Base-by-base conservation (phyloP, 1,284 basidiomycete genomes). In the Cryptococcus maquisensis region DNA sequence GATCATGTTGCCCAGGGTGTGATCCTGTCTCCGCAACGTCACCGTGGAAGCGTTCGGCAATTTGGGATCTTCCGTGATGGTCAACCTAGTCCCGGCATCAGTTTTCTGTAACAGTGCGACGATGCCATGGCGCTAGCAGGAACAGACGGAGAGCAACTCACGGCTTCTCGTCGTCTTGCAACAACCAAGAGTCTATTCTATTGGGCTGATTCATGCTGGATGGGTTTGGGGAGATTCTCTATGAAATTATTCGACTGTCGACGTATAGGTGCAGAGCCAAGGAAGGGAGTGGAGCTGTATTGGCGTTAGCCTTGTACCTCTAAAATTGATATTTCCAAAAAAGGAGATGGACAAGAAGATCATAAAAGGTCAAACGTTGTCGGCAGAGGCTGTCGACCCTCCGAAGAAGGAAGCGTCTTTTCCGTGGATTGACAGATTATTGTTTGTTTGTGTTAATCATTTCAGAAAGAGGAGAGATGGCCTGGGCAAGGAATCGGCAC, bases 11-110 rank as follows among this genome's bases (percentile, higher is more conserved):
- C 86, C 95, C 9, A 98, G 79, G 0, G 96, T 98, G 70, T 98
- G 96, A 72, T 98, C 96, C 73, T 98, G 93, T 79, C 97, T 97
- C 62, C 92, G 83, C 64, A 98, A 82, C 65, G 90, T 88, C 62
- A 98, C 83, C 0, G 93, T 96, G 15, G 93, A 93, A 0, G 95
- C 93, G 69, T 98, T 97, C 1, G 94, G 92, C 56, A 98, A 90
- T 78, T 95, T 96, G 46, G 92, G 94, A 77, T 98, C 95, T 77
- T 98, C 94, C 12, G 84, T 85, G 52, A 98, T 82, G 69, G 93
- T 89, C 56, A 98, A 84, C 47, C 93, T 94, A 67, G 44, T 18
- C 13, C n/a, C 39, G 42, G 36, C 37, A 26, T 52, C 43, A 54
- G 51, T 37, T n/a, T 41, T 23, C 20, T 16, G 10, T 47, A 12